A percentile compares a stretch with the other conserved stretches of the same genome.
phyloP scores from a whole-genome alignment of 2,329 filamentous ascomycete species.

The Chalara sp. region DNA sequence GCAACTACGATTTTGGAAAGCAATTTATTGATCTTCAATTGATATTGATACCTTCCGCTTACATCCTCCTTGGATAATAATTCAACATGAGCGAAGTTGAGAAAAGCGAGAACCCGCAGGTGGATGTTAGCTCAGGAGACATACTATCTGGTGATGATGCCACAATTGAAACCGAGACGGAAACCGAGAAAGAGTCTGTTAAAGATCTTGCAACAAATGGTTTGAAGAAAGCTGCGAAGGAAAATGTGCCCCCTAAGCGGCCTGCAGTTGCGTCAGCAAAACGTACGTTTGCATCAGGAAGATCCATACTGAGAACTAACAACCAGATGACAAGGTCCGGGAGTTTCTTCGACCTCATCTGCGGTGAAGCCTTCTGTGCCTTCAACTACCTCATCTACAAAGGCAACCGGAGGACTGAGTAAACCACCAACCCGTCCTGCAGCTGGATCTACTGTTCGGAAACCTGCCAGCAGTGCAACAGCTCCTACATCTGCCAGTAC shows the following conservation, averaged over 20 bases:
- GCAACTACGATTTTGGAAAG: no score
- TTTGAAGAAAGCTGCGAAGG: conserved; percentile 20
- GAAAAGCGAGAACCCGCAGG: conserved; percentile 14
- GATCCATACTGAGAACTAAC: not conserved
- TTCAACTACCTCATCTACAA: conserved; percentile 18
- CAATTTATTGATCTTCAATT: no score
- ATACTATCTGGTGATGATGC: conserved; percentile 20
- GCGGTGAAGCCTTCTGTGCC: conserved; percentile 20
- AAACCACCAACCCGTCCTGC: conserved; percentile 27
- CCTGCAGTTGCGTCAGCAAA: conserved; percentile 16
- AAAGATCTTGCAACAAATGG: conserved; percentile 18
- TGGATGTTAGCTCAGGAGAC: conserved; percentile 16
- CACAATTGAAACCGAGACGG: conserved; percentile 21
- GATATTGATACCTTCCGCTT: no score
- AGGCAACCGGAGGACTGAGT: conserved; percentile 23
- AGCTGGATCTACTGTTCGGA: conserved; percentile 20
- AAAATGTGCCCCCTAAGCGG: conserved; percentile 23
- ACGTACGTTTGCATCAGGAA: conserved; percentile 5
- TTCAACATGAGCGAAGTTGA: conserved; percentile 24
- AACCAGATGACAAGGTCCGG: conserved; percentile 5
- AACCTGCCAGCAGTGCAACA: conserved; percentile 24
- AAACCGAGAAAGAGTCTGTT: conserved; percentile 24
- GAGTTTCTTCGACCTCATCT: conserved; percentile 17
- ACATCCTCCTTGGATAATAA: no score
- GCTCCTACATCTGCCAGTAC: conserved; percentile 22